Evolutionary conservation across 169 alveolate species (phyloP), one percentile per base, ranked within the genome.

Genomic region (Babesia gibsoni): DNA sequence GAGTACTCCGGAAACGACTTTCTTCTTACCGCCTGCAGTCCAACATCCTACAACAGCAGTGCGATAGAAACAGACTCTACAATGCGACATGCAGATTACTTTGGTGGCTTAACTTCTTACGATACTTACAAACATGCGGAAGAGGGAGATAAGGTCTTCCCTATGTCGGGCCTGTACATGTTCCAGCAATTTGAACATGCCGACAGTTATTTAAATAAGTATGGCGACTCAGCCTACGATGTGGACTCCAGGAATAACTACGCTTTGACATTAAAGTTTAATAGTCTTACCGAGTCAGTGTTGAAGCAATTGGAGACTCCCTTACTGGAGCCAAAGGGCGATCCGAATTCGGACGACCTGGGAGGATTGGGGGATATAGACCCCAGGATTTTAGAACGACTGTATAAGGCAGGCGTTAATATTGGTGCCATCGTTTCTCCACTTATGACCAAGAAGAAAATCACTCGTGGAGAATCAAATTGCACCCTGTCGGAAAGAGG

Each of bases 281-380:
- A 79, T 16, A 36, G 65, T 5, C 77, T 79, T 23, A 61, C 65
- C 0, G 83, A 69, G 36, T 52, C 82, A 1, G 56, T 79, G 80
- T 50, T 69, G 63, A 79, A 70, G 64, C 88, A 79, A 49, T 22
- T 79, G 33, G 88, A 79, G 37, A 69, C 83, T n/a, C 88, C 88
- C 20, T 20, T 27, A 23, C 23, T 79, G 59, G 42, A 25, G n/a
- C 53, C 70, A 23, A 3, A 23, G 5, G 1, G n/a, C 16, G 72
- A 45, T 1, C 8, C 16, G 20, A 33, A 20, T 10, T 8, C 20
- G 32, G 58, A 39, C 5, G 65, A 56, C 12, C 7, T 41, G 18
- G 25, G 52, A 16, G 12, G 37, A 5, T 14, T 75, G 3, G 49
- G 30, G 18, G 49, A 49, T 7, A 50, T 67, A 46, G 85, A 75